Conservation (phyloP, 2,329 filamentous ascomycete genomes). For the Trichoderma pleuroti region DNA sequence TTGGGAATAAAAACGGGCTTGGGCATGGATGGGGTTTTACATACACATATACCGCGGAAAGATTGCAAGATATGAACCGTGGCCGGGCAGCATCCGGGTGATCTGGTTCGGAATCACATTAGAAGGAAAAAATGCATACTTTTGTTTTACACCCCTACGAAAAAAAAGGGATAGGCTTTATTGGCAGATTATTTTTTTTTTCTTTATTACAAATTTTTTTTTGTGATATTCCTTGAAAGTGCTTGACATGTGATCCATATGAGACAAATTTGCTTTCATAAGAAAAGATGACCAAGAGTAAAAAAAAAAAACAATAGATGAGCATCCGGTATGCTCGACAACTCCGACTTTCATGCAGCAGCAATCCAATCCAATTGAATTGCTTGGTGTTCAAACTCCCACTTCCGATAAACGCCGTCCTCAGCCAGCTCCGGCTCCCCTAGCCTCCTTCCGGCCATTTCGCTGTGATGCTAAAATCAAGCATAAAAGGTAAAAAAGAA, state of each 20-base stretch:
- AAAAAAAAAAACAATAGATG: background rate
- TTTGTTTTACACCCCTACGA: background rate
- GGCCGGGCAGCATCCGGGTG: background rate
- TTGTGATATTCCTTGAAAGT: background rate
- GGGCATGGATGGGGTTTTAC: background rate
- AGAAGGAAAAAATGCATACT: background rate
- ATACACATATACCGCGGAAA: background rate
- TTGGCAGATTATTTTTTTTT: background rate
- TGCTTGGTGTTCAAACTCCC: background rate
- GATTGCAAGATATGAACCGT: background rate
- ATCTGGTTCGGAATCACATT: background rate
- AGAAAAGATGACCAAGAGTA: background rate
- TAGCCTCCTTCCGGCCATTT: background rate
- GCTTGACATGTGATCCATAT: background rate
- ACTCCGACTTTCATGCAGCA: background rate
- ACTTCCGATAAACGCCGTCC: background rate
- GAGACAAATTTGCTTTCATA: background rate
- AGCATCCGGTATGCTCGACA: background rate
- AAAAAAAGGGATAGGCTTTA: background rate
- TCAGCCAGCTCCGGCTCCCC: background rate
- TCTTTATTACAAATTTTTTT: background rate
- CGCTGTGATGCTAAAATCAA: background rate
- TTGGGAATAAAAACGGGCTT: background rate
- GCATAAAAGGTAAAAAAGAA: background rate
- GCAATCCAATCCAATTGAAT: background rate